These are phyloP conservation scores for Leccinum boreale DNA, from an alignment of 768 basidiomycete species.

Conservation along the genomic window DNA sequence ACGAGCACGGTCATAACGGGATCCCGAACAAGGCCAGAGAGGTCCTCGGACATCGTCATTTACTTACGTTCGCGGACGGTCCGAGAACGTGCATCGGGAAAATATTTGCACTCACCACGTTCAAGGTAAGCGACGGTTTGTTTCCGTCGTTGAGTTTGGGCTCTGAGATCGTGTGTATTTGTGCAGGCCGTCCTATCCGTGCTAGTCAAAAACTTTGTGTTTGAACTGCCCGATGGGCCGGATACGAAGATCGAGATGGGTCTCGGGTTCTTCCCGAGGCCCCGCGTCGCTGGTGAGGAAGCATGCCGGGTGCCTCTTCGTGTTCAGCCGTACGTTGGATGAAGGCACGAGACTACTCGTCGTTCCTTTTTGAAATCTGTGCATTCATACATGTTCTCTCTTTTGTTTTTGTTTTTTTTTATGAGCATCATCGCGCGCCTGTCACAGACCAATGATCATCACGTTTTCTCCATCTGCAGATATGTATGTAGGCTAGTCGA, in stretches of 20 bases:
- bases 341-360: neutral
- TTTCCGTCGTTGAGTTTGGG: neutral
- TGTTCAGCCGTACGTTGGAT: neutral
- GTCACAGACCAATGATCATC: no score
- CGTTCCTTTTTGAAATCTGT: neutral
- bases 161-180: neutral
- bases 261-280: neutral
- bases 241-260: neutral
- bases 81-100: neutral
- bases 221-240: neutral
- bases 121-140: neutral
- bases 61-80: neutral
- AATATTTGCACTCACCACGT: neutral
- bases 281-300: neutral
- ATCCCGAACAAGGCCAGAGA: neutral
- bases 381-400: neutral
- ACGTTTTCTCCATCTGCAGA: no score
- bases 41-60: neutral
- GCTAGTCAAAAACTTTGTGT: neutral
- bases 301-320: neutral
- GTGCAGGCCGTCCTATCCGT: neutral
- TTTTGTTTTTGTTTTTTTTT: no score
- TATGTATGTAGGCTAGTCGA: no score
- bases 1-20: neutral
- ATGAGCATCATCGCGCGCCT: no score